Evolutionary conservation across 2,329 filamentous ascomycete genomes (phyloP).

Genomic region (Plectosphaerella sp.): DNA sequence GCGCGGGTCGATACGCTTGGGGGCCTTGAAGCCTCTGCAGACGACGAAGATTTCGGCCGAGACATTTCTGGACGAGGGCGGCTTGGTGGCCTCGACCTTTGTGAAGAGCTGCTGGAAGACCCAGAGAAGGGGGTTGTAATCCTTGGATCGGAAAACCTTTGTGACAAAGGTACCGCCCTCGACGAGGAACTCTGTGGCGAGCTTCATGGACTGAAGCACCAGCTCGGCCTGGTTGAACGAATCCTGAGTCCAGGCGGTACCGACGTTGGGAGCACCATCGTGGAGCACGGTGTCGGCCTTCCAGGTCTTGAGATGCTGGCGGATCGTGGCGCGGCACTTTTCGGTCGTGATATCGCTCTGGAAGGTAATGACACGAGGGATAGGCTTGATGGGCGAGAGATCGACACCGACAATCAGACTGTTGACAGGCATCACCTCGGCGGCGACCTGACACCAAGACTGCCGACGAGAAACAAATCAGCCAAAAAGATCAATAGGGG

Average conservation of each 20-base stretch:
- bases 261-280: conserved; percentile 96
- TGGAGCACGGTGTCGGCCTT: conserved; percentile 95
- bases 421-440: conserved; percentile 87
- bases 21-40: conserved; percentile 90
- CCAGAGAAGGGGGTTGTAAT: conserved; percentile 95
- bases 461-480: conserved; percentile 22
- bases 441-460: conserved; percentile 96
- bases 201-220: conserved; percentile 82
- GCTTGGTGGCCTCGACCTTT: conserved; percentile 96
- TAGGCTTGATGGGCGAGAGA: conserved; percentile 90
- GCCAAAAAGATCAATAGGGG: background rate
- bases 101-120: conserved; percentile 95
- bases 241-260: conserved; percentile 97
- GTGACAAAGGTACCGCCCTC: conserved; percentile 93
- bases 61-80: conserved; percentile 90
- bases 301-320: conserved; percentile 88
- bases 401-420: conserved; percentile 94
- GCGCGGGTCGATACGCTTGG: conserved; percentile 86
- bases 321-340: conserved; percentile 86
- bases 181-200: conserved; percentile 88
- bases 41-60: conserved; percentile 99
- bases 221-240: conserved; percentile 97
- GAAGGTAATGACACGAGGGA: conserved; percentile 90
- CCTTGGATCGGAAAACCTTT: conserved; percentile 95
- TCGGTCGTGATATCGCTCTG: conserved; percentile 98